Evolutionary conservation across 2,329 filamentous ascomycete genomes (phyloP), one percentile per base, ranked within the genome.

Genomic region (Beauveria sp.): DNA sequence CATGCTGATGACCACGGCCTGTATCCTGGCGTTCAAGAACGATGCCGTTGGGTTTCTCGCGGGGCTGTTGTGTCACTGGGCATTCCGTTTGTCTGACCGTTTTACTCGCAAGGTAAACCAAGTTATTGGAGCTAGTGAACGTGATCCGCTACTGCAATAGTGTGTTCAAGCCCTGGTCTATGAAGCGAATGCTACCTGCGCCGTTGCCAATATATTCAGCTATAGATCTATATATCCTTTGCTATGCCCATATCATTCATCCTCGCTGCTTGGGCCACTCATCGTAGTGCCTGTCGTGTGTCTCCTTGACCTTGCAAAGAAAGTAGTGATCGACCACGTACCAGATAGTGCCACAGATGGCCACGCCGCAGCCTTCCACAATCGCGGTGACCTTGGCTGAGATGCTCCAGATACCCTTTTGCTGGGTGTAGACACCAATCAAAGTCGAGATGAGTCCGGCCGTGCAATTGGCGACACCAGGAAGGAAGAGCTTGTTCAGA

Each of bases 21-120:
- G 88, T 3, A 81, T 96, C 59, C 74, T 97, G 55, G 91, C 91
- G 0, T 96, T 96, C 68, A 89, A 86, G 72, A 97, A 97, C 69
- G 92, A 96, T 73, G 92, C 88, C 0, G 83, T 96, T 6, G 93
- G 93, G 0, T 96, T 97, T 68, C 63, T 89, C 16, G 90, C 88
- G 0, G 93, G 93, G 0, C 83, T 96, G 79, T 71, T 90, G 3
- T 96, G 91, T 71, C 85, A 93, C 73, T 87, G 82, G 75, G 84
- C 85, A 0, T 89, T 92, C 69, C 71, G 75, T 64, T 50, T 82
- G 64, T 72, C 75, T 0, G 78, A 79, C 67, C 72, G 74, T 65
- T 37, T 82, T 63, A 66, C 70, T 1, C 74, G 76, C 57, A 75
- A 76, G 70, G 70, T 72, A 48, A 64, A 63, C 14, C 53, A 64